Conservation (phyloP, 1,284 basidiomycete species). For the Leucoagaricus sp. region DNA sequence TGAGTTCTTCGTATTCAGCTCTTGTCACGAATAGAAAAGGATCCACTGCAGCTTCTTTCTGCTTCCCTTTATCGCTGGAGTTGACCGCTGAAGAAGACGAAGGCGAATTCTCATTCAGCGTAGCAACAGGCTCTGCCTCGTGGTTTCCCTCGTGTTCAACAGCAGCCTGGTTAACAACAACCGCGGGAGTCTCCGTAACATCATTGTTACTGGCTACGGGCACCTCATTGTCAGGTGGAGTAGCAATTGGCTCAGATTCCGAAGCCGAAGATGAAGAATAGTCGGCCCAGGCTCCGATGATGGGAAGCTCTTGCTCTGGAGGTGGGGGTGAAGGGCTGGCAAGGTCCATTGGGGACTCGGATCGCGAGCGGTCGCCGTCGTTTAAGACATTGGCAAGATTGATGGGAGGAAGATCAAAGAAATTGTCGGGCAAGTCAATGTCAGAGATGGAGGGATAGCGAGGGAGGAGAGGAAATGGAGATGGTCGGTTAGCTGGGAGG, state of each 20-base stretch:
- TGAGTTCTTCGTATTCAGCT: constrained; percentile 8
- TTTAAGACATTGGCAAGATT: not conserved
- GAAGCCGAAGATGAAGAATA: constrained; percentile 20
- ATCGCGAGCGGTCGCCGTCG: constrained; percentile 28
- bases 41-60: constrained; percentile 6
- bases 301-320: constrained; percentile 17
- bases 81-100: not conserved
- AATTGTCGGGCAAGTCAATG: not conserved
- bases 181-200: not conserved
- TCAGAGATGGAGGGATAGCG: constrained; percentile 4
- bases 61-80: not conserved
- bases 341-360: constrained; percentile 52
- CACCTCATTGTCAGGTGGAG: not conserved
- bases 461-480: not conserved
- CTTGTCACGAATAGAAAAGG: not conserved
- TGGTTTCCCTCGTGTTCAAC: not conserved
- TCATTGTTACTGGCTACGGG: not conserved
- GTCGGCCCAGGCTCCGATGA: constrained; percentile 29
- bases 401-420: constrained; percentile 9
- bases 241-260: constrained; percentile 10
- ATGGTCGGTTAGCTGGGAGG: not conserved
- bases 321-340: constrained; percentile 37
- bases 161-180: not conserved
- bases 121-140: not conserved
- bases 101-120: not conserved